Base-by-base conservation (phyloP, 495 filamentous ascomycete species). In the Staphylotrichum longicolle region DNA sequence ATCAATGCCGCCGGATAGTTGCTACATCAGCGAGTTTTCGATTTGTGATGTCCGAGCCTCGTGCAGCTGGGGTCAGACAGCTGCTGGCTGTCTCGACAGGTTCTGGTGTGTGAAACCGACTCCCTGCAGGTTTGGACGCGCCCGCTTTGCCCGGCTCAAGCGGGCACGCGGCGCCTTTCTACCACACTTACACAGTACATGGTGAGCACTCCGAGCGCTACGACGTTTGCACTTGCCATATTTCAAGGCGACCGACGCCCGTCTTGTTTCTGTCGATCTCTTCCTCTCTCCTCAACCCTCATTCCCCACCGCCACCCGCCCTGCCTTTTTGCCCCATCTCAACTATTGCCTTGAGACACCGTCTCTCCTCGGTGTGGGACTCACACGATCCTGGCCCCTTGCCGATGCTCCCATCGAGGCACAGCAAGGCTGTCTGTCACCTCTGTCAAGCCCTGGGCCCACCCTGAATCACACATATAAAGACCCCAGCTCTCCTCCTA, bases 111-210 rank as follows among this genome's bases (percentile, higher is more conserved):
- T 68, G 63, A 58, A 51, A 70, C 58, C 56, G 37, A 58, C 64
- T 62, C 53, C 39, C 51, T 66, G 64, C 69, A 67, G 60, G 63
- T 48, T 61, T 58, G 60, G 64, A 61, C 57, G 53, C 57, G 44
- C 60, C 20, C 53, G 40, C 56, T 61, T 59, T 63, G 63, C 68
- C 63, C 66, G 58, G 60, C 57, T 65, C 50, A 12, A 33, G 46
- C 56, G 10, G 35, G 32, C 58, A 46, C 37, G 27, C 30, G 48
- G 49, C 58, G 58, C 15, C 39, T 35, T 7, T 34, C 34, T 41
- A 30, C 53, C n/a, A 51, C 41, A n/a, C 51, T 44, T 10, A 5
- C 45, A 53, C 40, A 52, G 62, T 7, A 5, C 45, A 53, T 47
- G 57, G 62, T 53, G 52, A 64, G 51, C 57, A 41, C 51, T 34